Evolutionary conservation across 805 yeast genomes (phyloP).

Genomic region (Metschnikowia similis): DNA sequence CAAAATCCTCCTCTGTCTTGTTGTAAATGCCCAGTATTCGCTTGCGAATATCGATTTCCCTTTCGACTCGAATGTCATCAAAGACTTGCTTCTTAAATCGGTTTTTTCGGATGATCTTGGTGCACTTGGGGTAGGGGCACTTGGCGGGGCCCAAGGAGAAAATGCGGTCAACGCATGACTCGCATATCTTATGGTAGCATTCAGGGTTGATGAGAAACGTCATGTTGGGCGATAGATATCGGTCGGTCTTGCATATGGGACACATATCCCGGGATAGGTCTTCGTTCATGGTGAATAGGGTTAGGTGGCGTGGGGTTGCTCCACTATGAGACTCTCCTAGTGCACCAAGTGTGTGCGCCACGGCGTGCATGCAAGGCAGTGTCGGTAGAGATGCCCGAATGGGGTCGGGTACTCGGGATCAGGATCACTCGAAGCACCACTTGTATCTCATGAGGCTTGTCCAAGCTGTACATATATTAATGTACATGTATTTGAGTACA

Average conservation of each 20-base stretch:
- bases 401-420: too few species aligned
- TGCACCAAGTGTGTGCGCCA: background rate
- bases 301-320: background rate
- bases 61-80: conserved; percentile 85
- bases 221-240: conserved; percentile 91
- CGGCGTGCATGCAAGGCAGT: background rate
- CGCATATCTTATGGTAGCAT: conserved; percentile 97
- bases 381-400: background rate
- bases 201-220: conserved; percentile 91
- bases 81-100: conserved; percentile 89
- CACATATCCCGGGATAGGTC: conserved; percentile 75
- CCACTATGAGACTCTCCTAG: background rate
- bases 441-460: too few species aligned
- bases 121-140: conserved; percentile 92
- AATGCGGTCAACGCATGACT: conserved; percentile 92
- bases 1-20: conserved; percentile 72
- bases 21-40: conserved; percentile 75
- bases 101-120: conserved; percentile 79
- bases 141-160: conserved; percentile 94
- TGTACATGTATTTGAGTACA: background rate
- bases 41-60: conserved; percentile 86
- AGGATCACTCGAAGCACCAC: background rate
- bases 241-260: conserved; percentile 94
- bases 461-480: too few species aligned
- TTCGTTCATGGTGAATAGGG: conserved; percentile 24